Percentiles rank a stretch among this genome's conserved stretches.
Conservation (phyloP, 2,329 filamentous ascomycete genomes). For the Ilyonectria mors-panacis region DNA sequence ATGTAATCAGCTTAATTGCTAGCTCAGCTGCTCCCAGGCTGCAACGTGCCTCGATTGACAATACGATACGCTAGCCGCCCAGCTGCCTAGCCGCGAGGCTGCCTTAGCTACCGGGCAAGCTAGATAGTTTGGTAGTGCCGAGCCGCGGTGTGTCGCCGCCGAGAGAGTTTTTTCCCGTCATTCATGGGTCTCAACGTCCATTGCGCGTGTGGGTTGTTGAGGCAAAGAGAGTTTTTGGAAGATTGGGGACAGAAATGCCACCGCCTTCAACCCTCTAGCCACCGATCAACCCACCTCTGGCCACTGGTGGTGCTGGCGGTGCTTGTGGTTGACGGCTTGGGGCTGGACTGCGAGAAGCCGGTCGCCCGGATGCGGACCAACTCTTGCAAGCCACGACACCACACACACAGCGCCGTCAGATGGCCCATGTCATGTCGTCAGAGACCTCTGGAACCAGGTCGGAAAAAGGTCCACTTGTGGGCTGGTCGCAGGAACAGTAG, state of each 20-base stretch:
- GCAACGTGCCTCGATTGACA: background rate
- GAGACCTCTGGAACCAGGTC: slow-evolving; percentile 1
- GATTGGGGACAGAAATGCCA: slow-evolving; percentile 1
- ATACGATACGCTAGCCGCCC: background rate
- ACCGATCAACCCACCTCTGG: background rate
- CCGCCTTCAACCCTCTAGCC: slow-evolving; percentile 1
- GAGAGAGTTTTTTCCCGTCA: background rate
- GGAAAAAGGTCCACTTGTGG: slow-evolving; percentile 4
- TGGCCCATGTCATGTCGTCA: slow-evolving; percentile 22
- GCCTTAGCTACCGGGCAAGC: slow-evolving; percentile 4
- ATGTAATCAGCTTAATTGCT: background rate
- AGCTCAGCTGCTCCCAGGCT: background rate
- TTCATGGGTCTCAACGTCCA: background rate
- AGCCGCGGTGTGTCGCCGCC: background rate
- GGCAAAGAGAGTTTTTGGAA: background rate
- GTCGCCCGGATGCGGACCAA: slow-evolving; percentile 15
- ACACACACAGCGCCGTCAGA: slow-evolving; percentile 13
- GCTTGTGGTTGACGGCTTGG: background rate
- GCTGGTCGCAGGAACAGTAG: slow-evolving; percentile 19
- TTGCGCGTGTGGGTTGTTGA: background rate
- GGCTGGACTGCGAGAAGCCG: background rate
- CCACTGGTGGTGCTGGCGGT: background rate
- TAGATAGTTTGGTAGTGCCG: background rate
- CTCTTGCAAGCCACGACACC: slow-evolving; percentile 7
- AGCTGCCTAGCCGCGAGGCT: background rate